A percentile compares a stretch with the other conserved stretches of the same genome.
These are phyloP conservation scores for Cladorrhinum sp. DNA, from an alignment of 2,329 filamentous ascomycete species.

Conservation along the genomic window DNA sequence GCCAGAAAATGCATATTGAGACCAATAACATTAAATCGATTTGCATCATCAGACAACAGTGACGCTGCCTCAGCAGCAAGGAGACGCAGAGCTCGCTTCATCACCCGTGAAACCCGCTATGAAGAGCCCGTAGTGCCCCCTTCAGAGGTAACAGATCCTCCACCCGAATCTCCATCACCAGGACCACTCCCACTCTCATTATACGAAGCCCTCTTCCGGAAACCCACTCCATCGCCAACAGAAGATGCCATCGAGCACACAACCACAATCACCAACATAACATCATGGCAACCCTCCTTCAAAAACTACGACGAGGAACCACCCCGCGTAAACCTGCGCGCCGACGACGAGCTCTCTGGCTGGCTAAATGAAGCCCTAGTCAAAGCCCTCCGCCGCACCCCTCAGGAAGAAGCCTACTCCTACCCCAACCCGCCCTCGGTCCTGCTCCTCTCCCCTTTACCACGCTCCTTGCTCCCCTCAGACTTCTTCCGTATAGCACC, in stretches of 20 bases:
- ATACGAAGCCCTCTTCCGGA: slow-evolving; percentile 11
- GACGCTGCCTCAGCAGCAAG: background rate
- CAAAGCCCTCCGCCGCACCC: background rate
- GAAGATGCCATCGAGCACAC: background rate
- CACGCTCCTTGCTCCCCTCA: slow-evolving; percentile 57
- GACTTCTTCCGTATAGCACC: slow-evolving; percentile 70
- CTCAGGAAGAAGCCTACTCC: background rate
- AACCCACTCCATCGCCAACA: background rate
- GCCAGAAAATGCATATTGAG: background rate
- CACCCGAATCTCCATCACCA: background rate
- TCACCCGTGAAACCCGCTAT: background rate
- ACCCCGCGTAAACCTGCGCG: background rate
- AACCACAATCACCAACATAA: background rate
- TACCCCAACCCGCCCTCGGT: slow-evolving; percentile 22
- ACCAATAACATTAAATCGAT: background rate
- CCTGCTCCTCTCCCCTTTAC: slow-evolving; percentile 58
- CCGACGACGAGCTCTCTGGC: slow-evolving; percentile 15
- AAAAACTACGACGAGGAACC: background rate
- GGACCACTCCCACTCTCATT: background rate
- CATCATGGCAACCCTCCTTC: background rate
- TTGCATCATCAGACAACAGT: background rate
- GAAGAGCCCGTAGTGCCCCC: background rate
- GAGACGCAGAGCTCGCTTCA: background rate
- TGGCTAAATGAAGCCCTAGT: slow-evolving; percentile 13
- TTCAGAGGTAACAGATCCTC: background rate